These are phyloP conservation scores for Globisporangium parvum DNA, from an alignment of 352 stramenopile species.

Conservation along the genomic window DNA sequence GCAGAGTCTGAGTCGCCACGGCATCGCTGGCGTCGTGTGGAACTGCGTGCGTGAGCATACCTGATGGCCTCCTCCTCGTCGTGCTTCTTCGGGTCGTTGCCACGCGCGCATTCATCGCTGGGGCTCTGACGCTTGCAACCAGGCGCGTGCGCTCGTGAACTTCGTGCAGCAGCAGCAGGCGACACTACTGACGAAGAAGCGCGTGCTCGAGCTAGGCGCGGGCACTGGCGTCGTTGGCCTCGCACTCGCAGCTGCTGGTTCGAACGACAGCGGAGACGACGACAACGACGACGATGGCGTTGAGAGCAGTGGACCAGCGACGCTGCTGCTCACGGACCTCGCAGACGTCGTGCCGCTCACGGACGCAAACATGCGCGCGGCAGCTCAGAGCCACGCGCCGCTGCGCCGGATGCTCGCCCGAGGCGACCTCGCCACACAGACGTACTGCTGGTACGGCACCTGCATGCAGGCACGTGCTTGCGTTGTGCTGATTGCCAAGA, in stretches of 20 bases:
- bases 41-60: conserved; percentile 41
- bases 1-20: conserved; percentile 39
- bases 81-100: neutral
- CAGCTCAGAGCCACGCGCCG: conserved; percentile 15
- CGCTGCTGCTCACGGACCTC: conserved; percentile 56
- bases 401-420: conserved; percentile 18
- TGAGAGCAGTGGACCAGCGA: conserved; percentile 6
- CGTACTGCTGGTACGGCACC: conserved; percentile 33
- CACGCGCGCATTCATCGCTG: neutral
- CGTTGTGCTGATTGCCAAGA: neutral
- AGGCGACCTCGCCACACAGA: conserved; percentile 17
- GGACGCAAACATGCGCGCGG: conserved; percentile 22
- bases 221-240: conserved; percentile 48
- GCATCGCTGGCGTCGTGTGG: conserved; percentile 70
- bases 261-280: too few relatives aligned
- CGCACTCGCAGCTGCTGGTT: conserved; percentile 6
- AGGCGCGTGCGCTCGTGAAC: conserved; percentile 40
- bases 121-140: too few relatives aligned
- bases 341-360: conserved; percentile 38
- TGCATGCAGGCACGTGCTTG: neutral
- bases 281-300: neutral
- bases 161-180: conserved; percentile 29
- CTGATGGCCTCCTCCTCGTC: neutral
- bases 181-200: conserved; percentile 20
- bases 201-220: conserved; percentile 50